phyloP scores from a whole-genome alignment of 352 stramenopile species.

The Globisporangium paddicum region DNA sequence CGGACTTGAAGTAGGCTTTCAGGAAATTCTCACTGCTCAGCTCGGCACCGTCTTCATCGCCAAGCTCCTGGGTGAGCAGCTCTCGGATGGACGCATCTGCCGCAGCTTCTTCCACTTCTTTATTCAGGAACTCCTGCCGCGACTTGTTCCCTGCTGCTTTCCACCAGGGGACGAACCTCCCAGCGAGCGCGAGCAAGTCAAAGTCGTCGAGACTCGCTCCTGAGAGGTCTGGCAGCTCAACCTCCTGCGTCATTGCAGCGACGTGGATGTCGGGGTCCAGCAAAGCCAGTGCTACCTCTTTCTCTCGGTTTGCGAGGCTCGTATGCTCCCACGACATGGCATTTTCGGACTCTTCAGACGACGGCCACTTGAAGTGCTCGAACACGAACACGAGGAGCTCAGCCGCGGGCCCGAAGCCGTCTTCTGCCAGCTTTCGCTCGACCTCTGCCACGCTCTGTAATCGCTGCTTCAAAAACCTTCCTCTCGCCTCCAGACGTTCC shows the following conservation, averaged over 20 bases:
- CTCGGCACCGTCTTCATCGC: not conserved
- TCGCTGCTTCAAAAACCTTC: conserved; percentile 30
- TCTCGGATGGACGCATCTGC: conserved; percentile 27
- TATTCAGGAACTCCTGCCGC: conserved; percentile 44
- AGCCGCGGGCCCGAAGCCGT: not conserved
- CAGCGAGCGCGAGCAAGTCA: conserved; percentile 41
- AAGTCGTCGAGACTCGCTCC: conserved; percentile 30
- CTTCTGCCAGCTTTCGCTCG: conserved; percentile 27
- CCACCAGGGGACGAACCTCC: conserved; percentile 62
- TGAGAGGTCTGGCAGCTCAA: conserved; percentile 52
- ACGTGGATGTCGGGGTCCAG: conserved; percentile 55
- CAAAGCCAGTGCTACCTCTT: conserved; percentile 49
- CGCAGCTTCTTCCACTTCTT: conserved; percentile 42
- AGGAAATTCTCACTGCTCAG: conserved; percentile 27
- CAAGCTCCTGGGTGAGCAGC: conserved; percentile 27
- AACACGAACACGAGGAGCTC: conserved; percentile 42
- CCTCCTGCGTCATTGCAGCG: conserved; percentile 44
- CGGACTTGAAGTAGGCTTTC: conserved; percentile 42
- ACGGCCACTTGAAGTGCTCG: conserved; percentile 31
- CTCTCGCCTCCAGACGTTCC: conserved; percentile 30
- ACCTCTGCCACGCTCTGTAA: conserved; percentile 22
- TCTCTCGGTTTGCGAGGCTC: conserved; percentile 30
- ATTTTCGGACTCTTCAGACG: conserved; percentile 22
- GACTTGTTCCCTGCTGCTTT: conserved; percentile 34
- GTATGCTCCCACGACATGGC: conserved; percentile 36